phyloP scores from a whole-genome alignment of 345 rosid genomes.

The Draba incana region DNA sequence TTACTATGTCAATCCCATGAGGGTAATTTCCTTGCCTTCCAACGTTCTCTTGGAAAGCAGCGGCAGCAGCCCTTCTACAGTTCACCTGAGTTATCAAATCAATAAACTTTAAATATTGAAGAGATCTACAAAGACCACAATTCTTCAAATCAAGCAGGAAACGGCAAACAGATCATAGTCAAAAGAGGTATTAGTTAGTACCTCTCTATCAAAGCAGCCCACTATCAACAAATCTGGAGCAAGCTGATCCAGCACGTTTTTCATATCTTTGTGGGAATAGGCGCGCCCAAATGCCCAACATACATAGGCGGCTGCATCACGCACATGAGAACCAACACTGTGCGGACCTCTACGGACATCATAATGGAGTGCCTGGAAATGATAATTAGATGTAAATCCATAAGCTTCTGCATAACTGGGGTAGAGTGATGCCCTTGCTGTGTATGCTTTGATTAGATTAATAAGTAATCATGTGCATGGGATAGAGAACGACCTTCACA shows the following conservation, averaged over 20 bases:
- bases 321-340: conserved; percentile 98
- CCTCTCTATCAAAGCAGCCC: conserved; percentile 97
- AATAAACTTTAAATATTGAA: conserved; percentile 27
- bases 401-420: conserved; percentile 3
- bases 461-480: conserved; percentile 23
- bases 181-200: conserved; percentile 41
- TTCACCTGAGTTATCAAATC: conserved; percentile 63
- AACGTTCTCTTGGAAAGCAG: conserved; percentile 98
- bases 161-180: conserved; percentile 17
- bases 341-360: conserved; percentile 98
- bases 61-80: conserved; percentile 98
- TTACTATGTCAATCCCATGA: conserved; percentile 97
- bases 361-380: conserved; percentile 86
- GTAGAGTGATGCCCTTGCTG: conserved; percentile 15
- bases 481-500: conserved; percentile 63
- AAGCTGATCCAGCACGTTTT: conserved; percentile 75
- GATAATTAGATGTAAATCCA: conserved; percentile 30
- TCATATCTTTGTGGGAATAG: conserved; percentile 85
- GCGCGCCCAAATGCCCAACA: conserved; percentile 99
- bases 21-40: conserved; percentile 98
- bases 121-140: conserved; percentile 26
- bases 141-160: conserved; percentile 16
- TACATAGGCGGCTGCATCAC: conserved; percentile 99
- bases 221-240: conserved; percentile 88
- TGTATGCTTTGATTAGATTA: conserved; percentile 12